These are phyloP conservation scores for Leccinum variicolor DNA, from an alignment of 768 basidiomycete genomes.

Conservation along the genomic window DNA sequence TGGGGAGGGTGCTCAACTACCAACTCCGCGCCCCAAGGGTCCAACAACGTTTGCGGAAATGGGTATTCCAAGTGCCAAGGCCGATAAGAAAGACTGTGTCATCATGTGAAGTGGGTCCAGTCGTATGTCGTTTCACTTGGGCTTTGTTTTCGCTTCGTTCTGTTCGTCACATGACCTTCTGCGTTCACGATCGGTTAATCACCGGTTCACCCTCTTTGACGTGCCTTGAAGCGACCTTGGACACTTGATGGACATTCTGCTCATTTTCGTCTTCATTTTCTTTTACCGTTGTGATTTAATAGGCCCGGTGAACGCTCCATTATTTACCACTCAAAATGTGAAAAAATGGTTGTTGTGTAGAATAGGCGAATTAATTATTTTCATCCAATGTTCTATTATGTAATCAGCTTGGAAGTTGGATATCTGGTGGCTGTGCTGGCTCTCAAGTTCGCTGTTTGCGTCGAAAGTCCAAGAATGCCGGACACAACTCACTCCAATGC, in stretches of 20 bases:
- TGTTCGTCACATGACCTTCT: neutral
- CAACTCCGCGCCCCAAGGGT: constrained; percentile 29
- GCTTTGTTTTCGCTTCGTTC: neutral
- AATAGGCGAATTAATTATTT: neutral
- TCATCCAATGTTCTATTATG: neutral
- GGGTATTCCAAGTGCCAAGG: constrained; percentile 79
- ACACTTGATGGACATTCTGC: neutral
- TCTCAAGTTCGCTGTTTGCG: neutral
- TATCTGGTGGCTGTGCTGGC: constrained; percentile 11
- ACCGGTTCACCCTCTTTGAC: neutral
- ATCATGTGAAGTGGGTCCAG: constrained; percentile 69
- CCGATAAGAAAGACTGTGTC: constrained; percentile 79
- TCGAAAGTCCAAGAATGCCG: constrained; percentile 12
- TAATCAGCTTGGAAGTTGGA: neutral
- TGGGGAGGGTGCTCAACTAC: constrained; percentile 2
- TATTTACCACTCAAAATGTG: neutral
- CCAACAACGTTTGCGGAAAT: constrained; percentile 90
- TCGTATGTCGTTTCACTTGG: neutral
- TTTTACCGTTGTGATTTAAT: neutral
- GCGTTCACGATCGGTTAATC: neutral
- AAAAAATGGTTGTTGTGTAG: neutral
- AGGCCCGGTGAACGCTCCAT: neutral
- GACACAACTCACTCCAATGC: constrained; percentile 11
- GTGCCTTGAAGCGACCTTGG: neutral
- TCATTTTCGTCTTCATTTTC: neutral